These are phyloP conservation scores for Tubosaeta sp. DNA, from an alignment of 768 basidiomycete species.

Conservation along the genomic window DNA sequence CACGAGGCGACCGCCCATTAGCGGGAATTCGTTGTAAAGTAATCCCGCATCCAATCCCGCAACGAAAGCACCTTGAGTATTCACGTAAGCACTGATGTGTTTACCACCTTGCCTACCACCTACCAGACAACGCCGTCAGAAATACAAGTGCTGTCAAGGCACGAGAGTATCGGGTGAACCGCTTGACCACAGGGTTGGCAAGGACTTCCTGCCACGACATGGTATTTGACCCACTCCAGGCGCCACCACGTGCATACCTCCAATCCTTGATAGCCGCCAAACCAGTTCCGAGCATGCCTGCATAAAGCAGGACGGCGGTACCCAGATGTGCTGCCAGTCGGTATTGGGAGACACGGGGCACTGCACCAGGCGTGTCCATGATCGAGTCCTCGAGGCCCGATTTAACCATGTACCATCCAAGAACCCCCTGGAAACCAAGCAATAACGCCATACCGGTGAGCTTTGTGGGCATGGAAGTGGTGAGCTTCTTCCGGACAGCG, in stretches of 20 bases:
- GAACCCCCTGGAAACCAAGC: conserved; percentile 84
- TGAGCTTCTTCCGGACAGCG: conserved; percentile 62
- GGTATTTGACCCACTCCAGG: conserved; percentile 53
- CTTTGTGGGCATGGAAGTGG: conserved; percentile 55
- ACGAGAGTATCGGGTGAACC: conserved; percentile 58
- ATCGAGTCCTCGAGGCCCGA: conserved; percentile 86
- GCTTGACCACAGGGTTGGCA: conserved; percentile 50
- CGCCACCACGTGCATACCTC: conserved; percentile 56
- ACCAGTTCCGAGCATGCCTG: conserved; percentile 85
- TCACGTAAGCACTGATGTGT: neutral
- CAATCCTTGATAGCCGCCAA: conserved; percentile 75
- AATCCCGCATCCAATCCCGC: conserved; percentile 96
- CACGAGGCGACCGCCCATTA: conserved; percentile 85
- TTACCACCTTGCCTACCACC: conserved; percentile 10
- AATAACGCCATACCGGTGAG: conserved; percentile 72
- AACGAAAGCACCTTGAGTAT: conserved; percentile 82
- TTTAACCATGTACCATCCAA: conserved; percentile 99
- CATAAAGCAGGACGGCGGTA: conserved; percentile 88
- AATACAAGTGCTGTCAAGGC: conserved; percentile 76
- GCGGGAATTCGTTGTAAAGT: conserved; percentile 96
- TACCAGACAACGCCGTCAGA: conserved; percentile 89
- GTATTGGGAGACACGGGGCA: conserved; percentile 96
- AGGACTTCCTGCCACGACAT: conserved; percentile 44
- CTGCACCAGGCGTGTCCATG: conserved; percentile 74
- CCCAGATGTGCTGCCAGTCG: conserved; percentile 92